phyloP scores from a whole-genome alignment of 2,329 filamentous ascomycete genomes.

The Colletotrichum camelliae region DNA sequence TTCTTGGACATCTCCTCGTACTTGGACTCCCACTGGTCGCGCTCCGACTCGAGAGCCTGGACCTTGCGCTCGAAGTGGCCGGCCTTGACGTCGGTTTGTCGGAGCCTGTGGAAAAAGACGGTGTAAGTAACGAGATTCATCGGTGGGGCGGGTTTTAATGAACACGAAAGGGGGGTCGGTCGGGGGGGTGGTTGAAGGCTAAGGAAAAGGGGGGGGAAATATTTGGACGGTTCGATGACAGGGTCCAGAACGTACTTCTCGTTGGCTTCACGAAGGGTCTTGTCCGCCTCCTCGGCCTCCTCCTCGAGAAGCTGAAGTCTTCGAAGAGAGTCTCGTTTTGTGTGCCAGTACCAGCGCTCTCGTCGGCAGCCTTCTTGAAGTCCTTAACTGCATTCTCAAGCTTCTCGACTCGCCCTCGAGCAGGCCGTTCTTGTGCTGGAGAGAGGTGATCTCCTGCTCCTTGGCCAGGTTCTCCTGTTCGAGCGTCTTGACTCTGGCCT shows the following conservation, averaged over 20 bases:
- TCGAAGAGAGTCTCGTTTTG: slow-evolving; percentile 93
- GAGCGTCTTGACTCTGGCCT: slow-evolving; percentile 83
- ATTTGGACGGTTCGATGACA: slow-evolving; percentile 4
- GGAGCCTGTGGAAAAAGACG: slow-evolving; percentile 68
- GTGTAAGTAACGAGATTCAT: slow-evolving; percentile 21
- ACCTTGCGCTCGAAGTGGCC: slow-evolving; percentile 99
- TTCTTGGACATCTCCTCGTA: slow-evolving; percentile 98
- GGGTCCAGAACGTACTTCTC: slow-evolving; percentile 79
- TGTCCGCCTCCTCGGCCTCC: slow-evolving; percentile 95
- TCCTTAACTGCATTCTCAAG: slow-evolving; percentile 84
- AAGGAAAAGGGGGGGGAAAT: slow-evolving; percentile 2
- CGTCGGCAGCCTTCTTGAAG: slow-evolving; percentile 84
- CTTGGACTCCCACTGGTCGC: slow-evolving; percentile 95
- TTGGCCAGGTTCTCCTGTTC: slow-evolving; percentile 96
- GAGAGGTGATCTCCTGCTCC: slow-evolving; percentile 97
- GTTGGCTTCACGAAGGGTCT: slow-evolving; percentile 94
- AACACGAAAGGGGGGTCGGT: not conserved
- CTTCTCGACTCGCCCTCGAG: slow-evolving; percentile 94
- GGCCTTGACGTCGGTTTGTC: slow-evolving; percentile 98
- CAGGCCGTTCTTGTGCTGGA: slow-evolving; percentile 92
- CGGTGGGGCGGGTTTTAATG: slow-evolving; percentile 15
- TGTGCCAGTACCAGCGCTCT: slow-evolving; percentile 81
- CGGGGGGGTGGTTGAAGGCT: not conserved
- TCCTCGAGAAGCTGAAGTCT: slow-evolving; percentile 96
- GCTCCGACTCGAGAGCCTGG: slow-evolving; percentile 89